Base-by-base conservation (phyloP, 768 basidiomycete genomes). In the Cystofilobasidium bisporidii region DNA sequence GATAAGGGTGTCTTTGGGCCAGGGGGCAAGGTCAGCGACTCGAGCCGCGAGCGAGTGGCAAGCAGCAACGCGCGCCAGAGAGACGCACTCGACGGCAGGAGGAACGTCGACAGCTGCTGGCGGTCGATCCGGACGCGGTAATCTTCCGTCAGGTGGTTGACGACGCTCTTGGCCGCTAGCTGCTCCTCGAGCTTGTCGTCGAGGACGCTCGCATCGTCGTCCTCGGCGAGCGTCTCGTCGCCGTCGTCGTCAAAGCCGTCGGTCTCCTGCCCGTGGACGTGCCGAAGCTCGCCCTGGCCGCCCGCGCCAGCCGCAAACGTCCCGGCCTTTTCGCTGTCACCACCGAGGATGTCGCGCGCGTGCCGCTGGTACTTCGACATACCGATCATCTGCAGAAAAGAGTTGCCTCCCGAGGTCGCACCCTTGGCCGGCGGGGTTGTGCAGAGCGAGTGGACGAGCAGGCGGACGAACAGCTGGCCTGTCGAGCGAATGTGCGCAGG, bases 101-200 rank as follows among this genome's bases (percentile, higher is more conserved):
- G 61, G 38, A 68, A 68, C 0, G 67, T 63, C 18, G 55, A 58
- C 5, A 68, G 61, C 32, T 68, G 67, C 41, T 63, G 61, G n/a
- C 55, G 61, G 12, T 68, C 61, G 55, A 68, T 55, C 0, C 47
- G 61, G 18, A 68, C 67, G 28, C 61, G 28, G 26, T 43, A 63
- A 12, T 48, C 41, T 30, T 63, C 55, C 30, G 67, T 68, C 20
- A 68, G 30, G 18, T 62, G 53, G 26, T 63, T 50, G 11, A 68
- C 67, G 41, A 68, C 67, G 17, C 60, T 61, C 55, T 57, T 57
- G 20, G 67, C 67, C n/a, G 67, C 67, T 17, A 68, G 32, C 45
- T 68, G 67, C 33, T 68, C 67, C 62, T 68, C 67, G 40, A 68
- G 32, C 43, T 53, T 43, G 3, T 26, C 41, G 33, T 68, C 67